Percentiles rank a stretch among this genome's conserved stretches.
Evolutionary conservation across 805 yeast species (phyloP).

Genomic region (Wickerhamiella cacticola): DNA sequence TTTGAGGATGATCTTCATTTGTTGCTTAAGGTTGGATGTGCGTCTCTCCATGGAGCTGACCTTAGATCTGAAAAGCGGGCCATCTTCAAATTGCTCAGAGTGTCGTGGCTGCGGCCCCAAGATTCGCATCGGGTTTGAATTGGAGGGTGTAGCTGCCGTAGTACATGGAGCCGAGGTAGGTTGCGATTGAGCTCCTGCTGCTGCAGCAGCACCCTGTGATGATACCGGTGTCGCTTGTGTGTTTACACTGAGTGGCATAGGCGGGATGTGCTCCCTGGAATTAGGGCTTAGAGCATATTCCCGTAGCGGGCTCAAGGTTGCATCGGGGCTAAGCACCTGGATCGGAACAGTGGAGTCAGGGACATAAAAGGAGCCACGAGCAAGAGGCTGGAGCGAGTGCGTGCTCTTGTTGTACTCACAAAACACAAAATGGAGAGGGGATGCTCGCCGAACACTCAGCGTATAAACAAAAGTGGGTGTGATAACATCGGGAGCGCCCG

Average conservation of each 20-base stretch:
- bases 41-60: constrained; percentile 31
- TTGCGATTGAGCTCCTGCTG: background rate
- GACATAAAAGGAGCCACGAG: constrained; percentile 29
- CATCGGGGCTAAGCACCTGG: constrained; percentile 12
- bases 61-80: constrained; percentile 35
- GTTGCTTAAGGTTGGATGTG: constrained; percentile 27
- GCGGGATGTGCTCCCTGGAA: constrained; percentile 1
- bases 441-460: constrained; percentile 11
- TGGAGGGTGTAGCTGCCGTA: background rate
- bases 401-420: constrained; percentile 31
- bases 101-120: constrained; percentile 13
- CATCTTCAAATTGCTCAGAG: constrained; percentile 33
- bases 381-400: constrained; percentile 27
- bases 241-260: background rate
- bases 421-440: constrained; percentile 30
- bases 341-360: constrained; percentile 16
- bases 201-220: background rate
- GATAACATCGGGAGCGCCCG: constrained; percentile 16
- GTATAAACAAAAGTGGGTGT: constrained; percentile 24
- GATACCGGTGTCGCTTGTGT: background rate
- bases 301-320: constrained; percentile 9
- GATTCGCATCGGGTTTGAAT: background rate
- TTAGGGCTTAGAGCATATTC: constrained; percentile 5
- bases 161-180: background rate
- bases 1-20: constrained; percentile 30